Evolutionary conservation across 2,329 filamentous ascomycete species (phyloP).

Genomic region (Ophiostoma angusticollis): DNA sequence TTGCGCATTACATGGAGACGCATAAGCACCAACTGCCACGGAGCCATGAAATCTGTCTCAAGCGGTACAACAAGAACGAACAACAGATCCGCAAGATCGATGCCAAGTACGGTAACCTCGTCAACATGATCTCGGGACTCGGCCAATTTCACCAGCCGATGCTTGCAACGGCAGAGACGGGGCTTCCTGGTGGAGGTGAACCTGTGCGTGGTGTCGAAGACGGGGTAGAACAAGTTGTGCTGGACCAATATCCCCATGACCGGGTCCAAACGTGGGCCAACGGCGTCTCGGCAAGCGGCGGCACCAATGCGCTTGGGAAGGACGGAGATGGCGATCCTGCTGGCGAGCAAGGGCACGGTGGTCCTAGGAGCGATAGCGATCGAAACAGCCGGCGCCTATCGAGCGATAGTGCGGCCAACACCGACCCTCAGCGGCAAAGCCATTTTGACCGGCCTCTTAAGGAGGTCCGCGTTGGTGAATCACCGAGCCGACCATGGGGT

Average conservation of each 20-base stretch:
- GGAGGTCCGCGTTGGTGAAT: constrained; percentile 87
- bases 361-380: not conserved
- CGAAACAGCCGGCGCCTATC: not conserved
- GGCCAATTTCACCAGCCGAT: constrained; percentile 80
- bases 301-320: not conserved
- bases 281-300: constrained; percentile 46
- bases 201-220: constrained; percentile 1
- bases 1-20: constrained; percentile 84
- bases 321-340: not conserved
- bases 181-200: not conserved
- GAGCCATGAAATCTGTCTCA: constrained; percentile 85
- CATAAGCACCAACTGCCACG: constrained; percentile 92
- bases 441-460: constrained; percentile 78
- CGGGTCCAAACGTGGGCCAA: constrained; percentile 81
- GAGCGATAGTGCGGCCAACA: constrained; percentile 22
- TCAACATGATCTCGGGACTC: constrained; percentile 87
- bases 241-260: constrained; percentile 46
- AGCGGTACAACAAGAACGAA: constrained; percentile 77
- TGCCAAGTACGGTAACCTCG: constrained; percentile 83
- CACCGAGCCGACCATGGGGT: constrained; percentile 85
- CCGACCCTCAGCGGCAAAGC: constrained; percentile 49
- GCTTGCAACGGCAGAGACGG: constrained; percentile 46
- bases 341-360: not conserved
- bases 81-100: constrained; percentile 78
- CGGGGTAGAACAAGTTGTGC: constrained; percentile 9